Conservation (phyloP, 2,329 filamentous ascomycete genomes). For the Paecilomyces niveus region DNA sequence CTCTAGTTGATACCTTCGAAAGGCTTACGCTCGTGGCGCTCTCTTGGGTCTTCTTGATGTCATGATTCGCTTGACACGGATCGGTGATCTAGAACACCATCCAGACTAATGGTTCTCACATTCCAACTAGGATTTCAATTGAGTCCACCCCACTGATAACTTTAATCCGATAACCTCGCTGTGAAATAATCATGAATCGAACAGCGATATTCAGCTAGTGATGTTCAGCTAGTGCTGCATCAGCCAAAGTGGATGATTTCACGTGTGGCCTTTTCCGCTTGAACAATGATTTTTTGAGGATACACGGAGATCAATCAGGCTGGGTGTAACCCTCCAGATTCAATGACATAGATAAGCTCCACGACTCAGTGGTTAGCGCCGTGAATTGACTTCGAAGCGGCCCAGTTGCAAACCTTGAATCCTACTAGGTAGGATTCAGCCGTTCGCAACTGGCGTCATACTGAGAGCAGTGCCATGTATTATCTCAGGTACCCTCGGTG, state of each 20-base stretch:
- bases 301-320: neutral
- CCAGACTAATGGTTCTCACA: neutral
- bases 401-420: neutral
- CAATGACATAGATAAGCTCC: neutral
- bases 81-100: neutral
- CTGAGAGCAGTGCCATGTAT: neutral
- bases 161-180: neutral
- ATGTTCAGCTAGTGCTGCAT: neutral
- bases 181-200: neutral
- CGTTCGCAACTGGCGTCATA: neutral
- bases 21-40: neutral
- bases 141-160: neutral
- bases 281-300: neutral
- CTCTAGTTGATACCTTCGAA: neutral
- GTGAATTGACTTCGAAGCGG: neutral
- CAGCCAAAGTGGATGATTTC: neutral
- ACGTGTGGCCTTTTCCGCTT: too few species aligned
- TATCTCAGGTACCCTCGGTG: neutral
- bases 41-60: neutral
- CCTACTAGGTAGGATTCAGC: neutral
- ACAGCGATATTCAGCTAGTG: neutral
- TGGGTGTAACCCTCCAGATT: neutral
- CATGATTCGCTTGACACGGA: neutral
- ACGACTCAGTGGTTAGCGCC: neutral
- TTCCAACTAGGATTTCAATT: neutral